Evolutionary conservation across 257 asterid genomes (phyloP).

Genomic region (Prunella vulgaris): DNA sequence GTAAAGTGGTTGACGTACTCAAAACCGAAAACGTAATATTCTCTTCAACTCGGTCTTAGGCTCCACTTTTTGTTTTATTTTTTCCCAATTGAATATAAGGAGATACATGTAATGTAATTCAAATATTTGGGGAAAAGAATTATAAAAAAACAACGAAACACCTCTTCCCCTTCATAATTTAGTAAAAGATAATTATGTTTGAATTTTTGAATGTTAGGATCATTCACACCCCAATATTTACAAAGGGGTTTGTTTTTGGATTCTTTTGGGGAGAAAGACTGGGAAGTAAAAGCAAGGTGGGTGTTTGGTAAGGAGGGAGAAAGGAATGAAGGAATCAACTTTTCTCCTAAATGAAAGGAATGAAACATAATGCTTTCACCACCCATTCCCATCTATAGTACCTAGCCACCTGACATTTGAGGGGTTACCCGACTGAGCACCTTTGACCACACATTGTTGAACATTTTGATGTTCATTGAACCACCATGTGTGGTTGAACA

Average conservation of each 20-base stretch:
- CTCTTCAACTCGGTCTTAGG: not conserved
- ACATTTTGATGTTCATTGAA: not conserved
- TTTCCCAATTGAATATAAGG: not conserved
- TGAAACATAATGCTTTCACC: not conserved
- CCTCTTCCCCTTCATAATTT: not conserved
- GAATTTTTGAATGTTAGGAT: not conserved
- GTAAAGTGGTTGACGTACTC: slow-evolving; percentile 48
- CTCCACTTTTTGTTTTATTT: not conserved
- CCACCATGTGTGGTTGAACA: not conserved
- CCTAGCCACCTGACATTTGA: not conserved
- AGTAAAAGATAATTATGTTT: not conserved
- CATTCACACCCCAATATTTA: not conserved
- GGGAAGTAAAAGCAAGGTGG: not conserved
- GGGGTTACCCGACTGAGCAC: not conserved
- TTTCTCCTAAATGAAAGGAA: not conserved
- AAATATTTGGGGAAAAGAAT: not conserved
- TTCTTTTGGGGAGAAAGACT: not conserved
- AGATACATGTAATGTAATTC: not conserved
- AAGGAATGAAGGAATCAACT: not conserved
- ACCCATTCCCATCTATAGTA: not conserved
- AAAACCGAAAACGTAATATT: slow-evolving; percentile 43
- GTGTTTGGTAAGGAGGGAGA: not conserved
- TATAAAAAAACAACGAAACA: too few species aligned
- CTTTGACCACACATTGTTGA: not conserved
- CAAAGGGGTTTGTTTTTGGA: not conserved